Percentiles rank a stretch among this genome's conserved stretches.
These are phyloP conservation scores for Apiospora marii DNA, from an alignment of 2,329 filamentous ascomycete species.

Conservation along the genomic window DNA sequence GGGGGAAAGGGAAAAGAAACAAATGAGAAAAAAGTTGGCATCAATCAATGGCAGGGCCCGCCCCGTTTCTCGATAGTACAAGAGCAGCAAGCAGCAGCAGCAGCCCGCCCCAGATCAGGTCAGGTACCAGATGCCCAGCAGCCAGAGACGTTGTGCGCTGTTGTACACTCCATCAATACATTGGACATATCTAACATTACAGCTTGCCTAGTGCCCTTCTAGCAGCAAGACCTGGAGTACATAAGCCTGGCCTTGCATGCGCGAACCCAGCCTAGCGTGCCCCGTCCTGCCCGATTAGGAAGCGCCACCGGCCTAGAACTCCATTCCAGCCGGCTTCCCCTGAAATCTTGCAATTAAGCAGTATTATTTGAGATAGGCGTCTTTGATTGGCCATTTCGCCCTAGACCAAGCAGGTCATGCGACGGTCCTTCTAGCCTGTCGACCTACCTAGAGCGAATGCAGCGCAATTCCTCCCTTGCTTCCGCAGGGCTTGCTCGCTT, in stretches of 20 bases:
- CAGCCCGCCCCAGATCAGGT: not conserved
- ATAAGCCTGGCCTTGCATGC: constrained; percentile 2
- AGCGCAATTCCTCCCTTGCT: not conserved
- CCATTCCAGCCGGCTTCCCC: constrained; percentile 1
- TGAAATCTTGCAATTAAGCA: constrained; percentile 15
- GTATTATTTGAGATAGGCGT: not conserved
- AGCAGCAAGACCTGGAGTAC: not conserved
- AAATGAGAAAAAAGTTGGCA: not conserved
- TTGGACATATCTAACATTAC: not conserved
- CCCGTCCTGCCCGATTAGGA: constrained; percentile 5
- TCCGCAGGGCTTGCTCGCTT: not conserved
- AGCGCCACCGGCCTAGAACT: not conserved
- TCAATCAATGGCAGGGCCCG: not conserved
- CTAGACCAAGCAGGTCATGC: constrained; percentile 4
- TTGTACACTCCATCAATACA: not conserved
- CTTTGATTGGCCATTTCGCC: not conserved
- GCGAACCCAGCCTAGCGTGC: not conserved
- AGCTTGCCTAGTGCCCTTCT: not conserved
- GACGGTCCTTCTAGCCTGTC: not conserved
- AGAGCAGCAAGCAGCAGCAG: no score
- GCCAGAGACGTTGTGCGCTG: not conserved
- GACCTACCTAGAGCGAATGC: not conserved
- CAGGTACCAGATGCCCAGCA: not conserved
- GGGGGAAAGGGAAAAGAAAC: not conserved
- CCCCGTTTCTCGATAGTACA: not conserved